Evolutionary conservation across 768 basidiomycete species (phyloP), one percentile per base, ranked within the genome.

Genomic region (Agaricus sinodeliciosus): DNA sequence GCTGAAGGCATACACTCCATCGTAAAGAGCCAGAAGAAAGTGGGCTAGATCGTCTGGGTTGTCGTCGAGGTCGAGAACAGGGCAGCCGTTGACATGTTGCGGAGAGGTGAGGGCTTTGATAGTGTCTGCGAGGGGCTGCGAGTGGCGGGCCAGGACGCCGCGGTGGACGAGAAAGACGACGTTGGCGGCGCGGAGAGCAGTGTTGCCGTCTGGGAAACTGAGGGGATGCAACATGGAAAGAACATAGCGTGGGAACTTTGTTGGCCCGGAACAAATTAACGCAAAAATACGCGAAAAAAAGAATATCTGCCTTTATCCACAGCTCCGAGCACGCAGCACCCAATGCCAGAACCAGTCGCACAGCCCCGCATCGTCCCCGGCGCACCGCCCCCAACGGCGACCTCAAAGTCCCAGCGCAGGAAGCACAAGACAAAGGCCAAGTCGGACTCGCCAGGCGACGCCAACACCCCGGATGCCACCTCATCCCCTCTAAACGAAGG

Each of bases 401-500:
- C 70, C 3, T 76, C 85, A 35, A 90, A 90, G 65, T 71, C 79
- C 3, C 77, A 82, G 63, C 86, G 81, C 66, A 92, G 88, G 69
- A 84, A 81, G 67, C 82, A 81, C 69, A 74, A 79, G 55, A 66
- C 65, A 28, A 79, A 77, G 62, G 60, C 67, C 50, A 81, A 78
- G 56, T 58, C 64, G 15, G 76, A 73, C 57, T 72, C 72, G 45
- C 67, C 72, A 18, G 67, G 71, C 36, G 82, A 78, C 37, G 69
- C 78, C 12, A 67, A 68, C 43, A 59, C 77, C 35, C 72, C 77
- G 15, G 78, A 81, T 57, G 60, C 73, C n/a, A 60, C 67, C 19
- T 66, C 77, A 47, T 70, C 74, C 43, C 71, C 75, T 22, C 3
- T 22, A 31, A 31, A 31, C 25, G 85, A 86, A 55, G 72, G 71